Conservation (phyloP, 768 basidiomycete genomes). For the Mycena latifolia region DNA sequence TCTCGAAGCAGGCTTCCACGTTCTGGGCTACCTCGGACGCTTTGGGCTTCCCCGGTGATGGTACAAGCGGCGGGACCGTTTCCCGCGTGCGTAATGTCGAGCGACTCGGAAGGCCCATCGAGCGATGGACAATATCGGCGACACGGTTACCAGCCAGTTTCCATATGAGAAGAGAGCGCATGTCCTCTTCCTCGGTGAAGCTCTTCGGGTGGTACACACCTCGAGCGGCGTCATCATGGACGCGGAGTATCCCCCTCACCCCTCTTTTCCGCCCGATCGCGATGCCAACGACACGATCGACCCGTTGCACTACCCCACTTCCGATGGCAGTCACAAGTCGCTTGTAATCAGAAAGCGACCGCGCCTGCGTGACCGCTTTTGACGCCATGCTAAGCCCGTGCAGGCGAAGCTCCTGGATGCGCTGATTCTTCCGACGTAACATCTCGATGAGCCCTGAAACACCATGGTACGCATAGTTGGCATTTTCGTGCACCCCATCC, state of each 20-base stretch:
- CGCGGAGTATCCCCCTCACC: constrained; percentile 20
- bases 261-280: constrained; percentile 16
- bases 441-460: constrained; percentile 1
- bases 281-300: constrained; percentile 5
- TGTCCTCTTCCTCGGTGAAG: constrained; percentile 38
- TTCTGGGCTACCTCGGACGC: constrained; percentile 35
- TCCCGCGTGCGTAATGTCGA: constrained; percentile 30
- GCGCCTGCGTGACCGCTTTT: background rate
- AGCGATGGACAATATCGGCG: constrained; percentile 39
- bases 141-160: constrained; percentile 38
- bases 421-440: constrained; percentile 3
- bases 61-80: constrained; percentile 34
- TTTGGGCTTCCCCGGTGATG: constrained; percentile 31
- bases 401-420: constrained; percentile 5
- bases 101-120: constrained; percentile 33
- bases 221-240: constrained; percentile 24
- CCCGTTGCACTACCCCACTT: constrained; percentile 10
- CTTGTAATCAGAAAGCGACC: background rate
- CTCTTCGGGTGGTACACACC: constrained; percentile 41
- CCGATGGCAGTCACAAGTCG: constrained; percentile 18
- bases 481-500: constrained; percentile 2
- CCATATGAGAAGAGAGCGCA: constrained; percentile 39
- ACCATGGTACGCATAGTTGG: constrained; percentile 1
- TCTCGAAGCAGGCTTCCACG: constrained; percentile 29
- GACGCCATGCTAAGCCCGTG: background rate